phyloP scores from a whole-genome alignment of 1,284 basidiomycete species.

The Tilletia walkeri region DNA sequence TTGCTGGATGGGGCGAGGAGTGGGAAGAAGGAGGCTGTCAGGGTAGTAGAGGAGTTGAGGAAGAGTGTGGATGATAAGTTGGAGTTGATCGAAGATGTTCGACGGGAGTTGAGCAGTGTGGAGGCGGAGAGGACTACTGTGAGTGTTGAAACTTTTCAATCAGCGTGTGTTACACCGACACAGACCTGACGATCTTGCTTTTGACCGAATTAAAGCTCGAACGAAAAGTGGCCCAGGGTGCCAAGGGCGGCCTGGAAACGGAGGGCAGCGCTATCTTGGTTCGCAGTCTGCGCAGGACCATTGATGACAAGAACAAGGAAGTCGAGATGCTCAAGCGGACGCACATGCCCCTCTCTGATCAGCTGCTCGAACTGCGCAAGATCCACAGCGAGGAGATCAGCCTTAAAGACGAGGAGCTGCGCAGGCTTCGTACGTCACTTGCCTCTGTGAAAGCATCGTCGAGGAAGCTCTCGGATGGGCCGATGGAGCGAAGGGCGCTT shows the following conservation, averaged over 20 bases:
- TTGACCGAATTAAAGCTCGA: background rate
- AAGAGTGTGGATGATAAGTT: slow-evolving; percentile 25
- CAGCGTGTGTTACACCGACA: background rate
- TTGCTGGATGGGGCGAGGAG: slow-evolving; percentile 58
- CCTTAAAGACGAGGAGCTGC: slow-evolving; percentile 30
- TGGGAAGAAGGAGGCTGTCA: slow-evolving; percentile 25
- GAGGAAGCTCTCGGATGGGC: slow-evolving; percentile 3
- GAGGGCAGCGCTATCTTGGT: slow-evolving; percentile 3
- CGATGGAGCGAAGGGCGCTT: slow-evolving; percentile 19
- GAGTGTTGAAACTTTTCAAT: background rate
- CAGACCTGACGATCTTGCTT: background rate
- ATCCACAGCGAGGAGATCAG: slow-evolving; percentile 2
- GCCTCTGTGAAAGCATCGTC: slow-evolving; percentile 56
- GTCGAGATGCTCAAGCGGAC: slow-evolving; percentile 39
- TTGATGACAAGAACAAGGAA: slow-evolving; percentile 37
- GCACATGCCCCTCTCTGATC: slow-evolving; percentile 7
- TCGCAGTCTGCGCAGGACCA: slow-evolving; percentile 12
- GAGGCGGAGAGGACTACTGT: slow-evolving; percentile 7
- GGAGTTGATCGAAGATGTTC: slow-evolving; percentile 23
- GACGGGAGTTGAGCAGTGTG: slow-evolving; percentile 3
- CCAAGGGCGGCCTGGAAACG: background rate
- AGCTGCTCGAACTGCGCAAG: slow-evolving; percentile 16
- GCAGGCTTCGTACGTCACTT: slow-evolving; percentile 35
- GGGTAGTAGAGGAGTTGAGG: slow-evolving; percentile 9
- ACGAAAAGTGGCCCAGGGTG: background rate